phyloP scores from a whole-genome alignment of 306 rosid species.

The Medicago ruthenica region DNA sequence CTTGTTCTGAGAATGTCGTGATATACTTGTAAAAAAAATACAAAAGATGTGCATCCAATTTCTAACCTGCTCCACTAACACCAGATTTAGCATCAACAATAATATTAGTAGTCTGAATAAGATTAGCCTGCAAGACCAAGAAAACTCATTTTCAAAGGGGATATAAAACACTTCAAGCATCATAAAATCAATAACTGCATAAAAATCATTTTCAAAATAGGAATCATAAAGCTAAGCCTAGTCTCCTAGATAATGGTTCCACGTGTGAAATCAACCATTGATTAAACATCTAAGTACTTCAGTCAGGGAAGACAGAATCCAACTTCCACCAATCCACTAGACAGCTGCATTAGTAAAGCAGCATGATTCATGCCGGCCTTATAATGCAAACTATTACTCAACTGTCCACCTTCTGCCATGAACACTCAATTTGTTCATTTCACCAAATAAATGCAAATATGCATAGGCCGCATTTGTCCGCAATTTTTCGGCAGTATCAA shows the following conservation, averaged over 20 bases:
- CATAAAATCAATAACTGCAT: neutral
- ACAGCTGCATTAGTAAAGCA: no score
- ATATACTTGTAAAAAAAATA: conserved; percentile 7
- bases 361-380: neutral
- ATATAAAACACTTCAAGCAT: conserved; percentile 30
- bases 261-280: neutral
- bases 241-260: conserved; percentile 36
- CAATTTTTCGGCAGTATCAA: no score
- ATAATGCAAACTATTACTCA: conserved; percentile 3
- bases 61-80: conserved; percentile 95
- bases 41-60: conserved; percentile 34
- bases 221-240: conserved; percentile 25
- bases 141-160: conserved; percentile 16
- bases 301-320: conserved; percentile 23
- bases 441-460: no score
- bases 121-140: conserved; percentile 70
- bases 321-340: neutral
- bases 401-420: no score
- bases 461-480: no score
- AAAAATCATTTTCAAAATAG: neutral
- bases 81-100: conserved; percentile 94
- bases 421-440: no score
- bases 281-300: conserved; percentile 1
- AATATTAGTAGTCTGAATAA: conserved; percentile 60
- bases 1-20: conserved; percentile 3